These are phyloP conservation scores for Hevea brasiliensis DNA, from an alignment of 345 rosid species.

Conservation along the genomic window DNA sequence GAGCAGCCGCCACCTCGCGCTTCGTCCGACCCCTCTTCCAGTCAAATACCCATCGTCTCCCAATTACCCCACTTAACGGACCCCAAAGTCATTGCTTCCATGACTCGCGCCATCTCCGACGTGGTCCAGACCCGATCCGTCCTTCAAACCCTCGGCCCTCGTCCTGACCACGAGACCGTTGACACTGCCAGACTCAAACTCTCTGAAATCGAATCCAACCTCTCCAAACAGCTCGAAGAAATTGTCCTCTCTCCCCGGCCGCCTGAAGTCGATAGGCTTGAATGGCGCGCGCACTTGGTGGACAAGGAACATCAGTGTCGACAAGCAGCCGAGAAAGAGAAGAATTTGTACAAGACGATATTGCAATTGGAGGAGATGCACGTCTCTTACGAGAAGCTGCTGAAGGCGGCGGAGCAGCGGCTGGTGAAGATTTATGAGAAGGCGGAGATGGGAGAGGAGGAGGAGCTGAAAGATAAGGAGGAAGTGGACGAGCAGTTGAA, in stretches of 20 bases:
- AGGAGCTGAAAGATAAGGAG: constrained; percentile 27
- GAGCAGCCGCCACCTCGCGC: constrained; percentile 30
- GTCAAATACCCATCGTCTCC: constrained; percentile 5
- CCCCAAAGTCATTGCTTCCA: constrained; percentile 68
- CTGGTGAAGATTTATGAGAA: constrained; percentile 67
- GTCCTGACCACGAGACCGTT: constrained; percentile 90
- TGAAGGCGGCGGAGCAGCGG: constrained; percentile 77
- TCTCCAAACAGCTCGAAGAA: constrained; percentile 71
- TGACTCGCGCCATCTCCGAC: constrained; percentile 69
- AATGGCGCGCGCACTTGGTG: constrained; percentile 53
- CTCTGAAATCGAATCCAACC: constrained; percentile 49
- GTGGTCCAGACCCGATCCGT: constrained; percentile 81
- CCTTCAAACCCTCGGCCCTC: constrained; percentile 77
- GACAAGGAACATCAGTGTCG: constrained; percentile 65
- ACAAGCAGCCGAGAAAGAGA: constrained; percentile 58
- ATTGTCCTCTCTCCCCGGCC: constrained; percentile 67
- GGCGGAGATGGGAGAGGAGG: constrained; percentile 33
- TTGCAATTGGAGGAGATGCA: constrained; percentile 82
- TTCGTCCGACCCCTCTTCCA: constrained; percentile 33
- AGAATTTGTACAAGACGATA: constrained; percentile 42
- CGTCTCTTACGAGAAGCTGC: constrained; percentile 63
- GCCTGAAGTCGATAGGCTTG: constrained; percentile 43
- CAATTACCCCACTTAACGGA: constrained; percentile 66
- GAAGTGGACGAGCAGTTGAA: constrained; percentile 33
- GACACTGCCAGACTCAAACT: constrained; percentile 67